phyloP scores from a whole-genome alignment of 2,329 filamentous ascomycete species.

The Elsinoe australis region DNA sequence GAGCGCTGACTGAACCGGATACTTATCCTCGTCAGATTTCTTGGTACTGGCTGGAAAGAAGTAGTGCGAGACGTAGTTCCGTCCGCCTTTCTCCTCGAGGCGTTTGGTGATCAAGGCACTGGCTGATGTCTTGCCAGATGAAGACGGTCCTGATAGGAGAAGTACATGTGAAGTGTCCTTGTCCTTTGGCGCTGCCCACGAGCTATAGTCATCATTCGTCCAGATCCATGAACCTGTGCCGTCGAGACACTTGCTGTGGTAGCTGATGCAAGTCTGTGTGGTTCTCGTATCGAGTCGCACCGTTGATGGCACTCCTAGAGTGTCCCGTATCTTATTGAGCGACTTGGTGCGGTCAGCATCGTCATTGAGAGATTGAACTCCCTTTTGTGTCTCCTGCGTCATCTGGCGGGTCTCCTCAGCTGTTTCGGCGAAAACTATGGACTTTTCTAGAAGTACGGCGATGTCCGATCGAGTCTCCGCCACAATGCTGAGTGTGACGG shows the following conservation, averaged over 20 bases:
- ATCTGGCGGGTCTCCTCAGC: background rate
- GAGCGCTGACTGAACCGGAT: background rate
- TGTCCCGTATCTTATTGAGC: background rate
- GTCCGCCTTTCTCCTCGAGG: background rate
- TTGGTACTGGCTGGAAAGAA: background rate
- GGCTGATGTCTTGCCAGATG: background rate
- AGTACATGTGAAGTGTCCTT: background rate
- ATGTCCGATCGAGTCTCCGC: background rate
- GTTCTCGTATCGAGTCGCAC: background rate
- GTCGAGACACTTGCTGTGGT: background rate
- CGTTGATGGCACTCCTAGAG: background rate
- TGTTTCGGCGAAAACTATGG: background rate
- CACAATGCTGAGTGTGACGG: background rate
- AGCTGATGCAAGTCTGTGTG: background rate
- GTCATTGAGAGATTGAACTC: background rate
- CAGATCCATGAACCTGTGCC: background rate
- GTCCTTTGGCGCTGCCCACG: background rate
- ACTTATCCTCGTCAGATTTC: background rate
- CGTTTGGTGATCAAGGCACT: background rate
- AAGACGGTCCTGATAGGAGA: background rate
- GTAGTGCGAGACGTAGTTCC: background rate
- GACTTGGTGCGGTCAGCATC: background rate
- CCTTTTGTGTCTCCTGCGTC: background rate
- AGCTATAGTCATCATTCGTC: background rate
- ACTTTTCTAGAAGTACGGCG: background rate